phyloP scores from a whole-genome alignment of 441 rosid species.

The Adansonia grandidieri region DNA sequence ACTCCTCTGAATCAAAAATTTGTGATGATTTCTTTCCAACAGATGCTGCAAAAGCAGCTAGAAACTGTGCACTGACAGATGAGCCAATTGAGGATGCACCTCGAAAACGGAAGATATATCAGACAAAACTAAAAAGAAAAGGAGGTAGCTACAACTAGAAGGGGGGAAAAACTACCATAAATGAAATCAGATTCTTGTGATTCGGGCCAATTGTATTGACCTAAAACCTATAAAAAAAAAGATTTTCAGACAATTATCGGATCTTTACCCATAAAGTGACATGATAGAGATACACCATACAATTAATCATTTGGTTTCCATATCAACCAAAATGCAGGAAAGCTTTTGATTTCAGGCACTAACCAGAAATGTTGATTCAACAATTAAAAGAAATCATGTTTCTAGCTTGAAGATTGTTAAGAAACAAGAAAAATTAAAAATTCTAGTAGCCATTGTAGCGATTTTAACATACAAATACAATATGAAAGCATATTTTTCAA shows the following conservation, averaged over 20 bases:
- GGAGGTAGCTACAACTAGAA: slow-evolving; percentile 11
- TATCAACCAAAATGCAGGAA: slow-evolving; percentile 1
- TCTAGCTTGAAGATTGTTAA: slow-evolving; percentile 9
- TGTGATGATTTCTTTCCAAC: slow-evolving; percentile 68
- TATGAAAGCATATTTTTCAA: not conserved
- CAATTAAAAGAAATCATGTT: not conserved
- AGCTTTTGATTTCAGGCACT: slow-evolving; percentile 4
- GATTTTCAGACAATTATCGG: slow-evolving; percentile 14
- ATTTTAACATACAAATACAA: slow-evolving; percentile 14
- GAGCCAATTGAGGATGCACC: slow-evolving; percentile 90
- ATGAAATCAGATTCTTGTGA: slow-evolving; percentile 73
- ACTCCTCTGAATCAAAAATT: slow-evolving; percentile 77
- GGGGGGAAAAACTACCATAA: slow-evolving; percentile 57
- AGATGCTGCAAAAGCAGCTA: slow-evolving; percentile 86
- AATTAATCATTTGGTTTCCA: slow-evolving; percentile 14
- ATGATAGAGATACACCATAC: slow-evolving; percentile 4
- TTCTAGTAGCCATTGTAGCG: not conserved
- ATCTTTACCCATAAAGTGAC: not conserved
- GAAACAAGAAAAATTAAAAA: slow-evolving; percentile 1
- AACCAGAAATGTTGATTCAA: not conserved
- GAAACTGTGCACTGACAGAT: slow-evolving; percentile 71
- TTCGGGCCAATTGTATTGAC: slow-evolving; percentile 87
- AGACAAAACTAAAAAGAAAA: slow-evolving; percentile 8
- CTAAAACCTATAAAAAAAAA: slow-evolving; percentile 57
- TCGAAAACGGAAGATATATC: slow-evolving; percentile 32